Base-by-base conservation (phyloP, 352 stramenopile species). In the Thalassiosira allenii region DNA sequence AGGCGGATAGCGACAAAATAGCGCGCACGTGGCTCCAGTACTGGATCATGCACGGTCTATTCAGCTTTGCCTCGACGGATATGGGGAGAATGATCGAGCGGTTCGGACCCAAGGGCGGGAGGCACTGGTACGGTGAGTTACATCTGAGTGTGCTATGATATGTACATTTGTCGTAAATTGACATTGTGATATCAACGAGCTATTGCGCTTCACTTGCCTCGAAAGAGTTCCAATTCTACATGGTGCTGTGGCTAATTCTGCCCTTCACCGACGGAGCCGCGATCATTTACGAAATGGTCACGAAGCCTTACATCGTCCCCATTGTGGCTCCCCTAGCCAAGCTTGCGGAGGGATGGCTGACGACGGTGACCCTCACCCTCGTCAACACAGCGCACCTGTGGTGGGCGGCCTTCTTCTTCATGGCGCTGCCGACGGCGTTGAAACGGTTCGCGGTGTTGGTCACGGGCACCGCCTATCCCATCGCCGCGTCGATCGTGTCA, bases 391-490 rank as follows among this genome's bases (percentile, higher is more conserved):
- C 29, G 14, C 67, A 76, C 34, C 11, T 67, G 56, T 76, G 67
- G 56, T 51, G 14, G 14, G 37, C 17, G 6, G 12, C 54, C 5
- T 41, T 23, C 44, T 43, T 22, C 32, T 79, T 79, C 41, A 65
- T 79, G 69, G 20, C 34, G 8, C 53, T 79, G 8, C 57, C 57
- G 17, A 30, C 56, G 29, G 57, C 44, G 9, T 41, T 61, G 49
- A 72, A 61, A 34, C 40, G 69, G 29, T 72, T 79, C 37, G 37
- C 53, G 12, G 56, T 54, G 1, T 37, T 79, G 1, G 81, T 63
- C 3, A 29, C 81, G 2, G 84, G 84, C 22, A 91, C 84, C 5
- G 52, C 71, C 9, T 89, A 89, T 63, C 84, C 84, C 22, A 56
- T 86, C 17, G 65, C 63, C 25, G 71, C 76, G 22, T 81, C 68